phyloP scores from a whole-genome alignment of 495 filamentous ascomycete species.

The Neurospora sp. region DNA sequence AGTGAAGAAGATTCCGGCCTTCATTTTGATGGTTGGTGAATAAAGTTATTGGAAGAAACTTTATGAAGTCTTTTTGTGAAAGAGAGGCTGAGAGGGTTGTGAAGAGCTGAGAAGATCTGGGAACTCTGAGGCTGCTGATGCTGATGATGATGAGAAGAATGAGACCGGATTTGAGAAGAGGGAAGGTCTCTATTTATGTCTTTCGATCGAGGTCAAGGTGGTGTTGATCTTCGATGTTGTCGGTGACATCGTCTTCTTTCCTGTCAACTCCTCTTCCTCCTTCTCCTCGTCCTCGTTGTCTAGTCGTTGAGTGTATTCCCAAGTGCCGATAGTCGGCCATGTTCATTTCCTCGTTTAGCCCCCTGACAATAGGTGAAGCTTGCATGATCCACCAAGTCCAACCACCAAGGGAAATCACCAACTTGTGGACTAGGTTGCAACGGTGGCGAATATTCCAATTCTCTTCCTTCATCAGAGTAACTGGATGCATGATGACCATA shows the following conservation, averaged over 20 bases:
- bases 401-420: not conserved
- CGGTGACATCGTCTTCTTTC: not conserved
- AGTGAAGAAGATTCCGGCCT: slow-evolving; percentile 22
- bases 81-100: not conserved
- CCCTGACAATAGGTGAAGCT: not conserved
- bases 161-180: not conserved
- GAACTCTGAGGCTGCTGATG: not conserved
- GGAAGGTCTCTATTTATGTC: not conserved
- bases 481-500: not conserved
- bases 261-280: not conserved
- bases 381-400: not conserved
- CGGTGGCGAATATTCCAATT: not conserved
- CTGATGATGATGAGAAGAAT: not conserved
- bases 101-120: not conserved
- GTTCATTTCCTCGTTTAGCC: not conserved
- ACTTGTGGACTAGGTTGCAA: not conserved
- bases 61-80: not conserved
- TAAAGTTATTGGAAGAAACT: not conserved
- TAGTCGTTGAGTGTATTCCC: not conserved
- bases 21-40: slow-evolving; percentile 20
- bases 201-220: not conserved
- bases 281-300: not conserved
- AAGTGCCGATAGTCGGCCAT: not conserved
- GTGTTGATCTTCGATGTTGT: not conserved
- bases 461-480: not conserved